Evolutionary conservation across 495 filamentous ascomycete genomes (phyloP).

Genomic region (Halenospora varia): DNA sequence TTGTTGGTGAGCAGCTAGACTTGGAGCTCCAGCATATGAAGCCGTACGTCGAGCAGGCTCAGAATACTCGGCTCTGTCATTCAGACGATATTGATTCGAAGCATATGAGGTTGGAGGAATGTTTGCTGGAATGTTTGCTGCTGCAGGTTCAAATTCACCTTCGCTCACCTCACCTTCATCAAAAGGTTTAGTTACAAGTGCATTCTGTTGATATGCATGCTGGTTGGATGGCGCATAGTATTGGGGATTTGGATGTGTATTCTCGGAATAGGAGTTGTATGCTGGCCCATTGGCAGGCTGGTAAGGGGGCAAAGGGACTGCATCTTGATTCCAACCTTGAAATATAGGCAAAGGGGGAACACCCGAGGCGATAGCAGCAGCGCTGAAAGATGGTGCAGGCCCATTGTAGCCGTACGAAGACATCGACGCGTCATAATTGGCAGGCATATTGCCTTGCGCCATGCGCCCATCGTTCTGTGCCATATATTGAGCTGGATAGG

Average conservation of each 20-base stretch:
- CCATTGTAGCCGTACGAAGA: constrained; percentile 21
- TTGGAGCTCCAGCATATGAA: constrained; percentile 10
- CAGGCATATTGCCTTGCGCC: constrained; percentile 8
- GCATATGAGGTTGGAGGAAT: constrained; percentile 12
- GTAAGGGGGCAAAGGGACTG: constrained; percentile 16
- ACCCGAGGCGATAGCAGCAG: constrained; percentile 13
- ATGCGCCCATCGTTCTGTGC: constrained; percentile 10
- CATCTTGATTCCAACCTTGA: constrained; percentile 25
- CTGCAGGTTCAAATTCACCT: constrained; percentile 44
- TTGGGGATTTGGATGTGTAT: constrained; percentile 9
- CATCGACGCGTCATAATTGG: constrained; percentile 20
- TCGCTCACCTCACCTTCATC: constrained; percentile 79
- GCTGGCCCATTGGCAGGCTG: constrained; percentile 5
- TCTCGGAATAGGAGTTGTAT: constrained; percentile 13
- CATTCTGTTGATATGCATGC: constrained; percentile 11
- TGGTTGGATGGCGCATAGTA: constrained; percentile 11
- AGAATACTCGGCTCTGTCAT: constrained; percentile 16
- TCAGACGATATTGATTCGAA: constrained; percentile 9
- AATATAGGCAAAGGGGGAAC: constrained; percentile 23
- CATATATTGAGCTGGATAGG: constrained; percentile 21
- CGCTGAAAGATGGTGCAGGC: constrained; percentile 14
- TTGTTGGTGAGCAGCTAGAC: constrained; percentile 9
- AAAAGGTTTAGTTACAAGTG: constrained; percentile 26
- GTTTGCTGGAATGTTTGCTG: neutral
- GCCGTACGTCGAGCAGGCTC: constrained; percentile 18